These are phyloP conservation scores for Penicillium sp. DNA, from an alignment of 2,329 filamentous ascomycete genomes.

Conservation along the genomic window DNA sequence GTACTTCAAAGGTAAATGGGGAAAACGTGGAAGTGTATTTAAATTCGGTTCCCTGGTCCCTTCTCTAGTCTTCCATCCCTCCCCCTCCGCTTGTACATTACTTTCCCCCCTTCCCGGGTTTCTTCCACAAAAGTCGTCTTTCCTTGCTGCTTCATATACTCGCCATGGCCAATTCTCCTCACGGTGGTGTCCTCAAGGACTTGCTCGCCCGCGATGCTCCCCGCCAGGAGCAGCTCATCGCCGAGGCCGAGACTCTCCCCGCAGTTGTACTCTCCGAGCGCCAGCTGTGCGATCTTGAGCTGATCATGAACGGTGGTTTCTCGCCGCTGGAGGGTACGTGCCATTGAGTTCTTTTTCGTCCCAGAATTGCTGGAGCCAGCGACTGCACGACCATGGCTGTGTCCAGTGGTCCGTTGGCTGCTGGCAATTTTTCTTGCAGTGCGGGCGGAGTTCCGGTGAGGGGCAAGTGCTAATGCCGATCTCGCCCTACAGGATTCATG, in stretches of 20 bases:
- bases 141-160: slow-evolving; percentile 3
- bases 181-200: slow-evolving; percentile 96
- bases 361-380: no score
- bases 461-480: slow-evolving; percentile 18
- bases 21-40: no score
- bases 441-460: slow-evolving; percentile 7
- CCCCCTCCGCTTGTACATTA: slow-evolving; percentile 7
- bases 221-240: slow-evolving; percentile 68
- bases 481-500: slow-evolving; percentile 73
- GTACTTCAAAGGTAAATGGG: no score
- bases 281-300: slow-evolving; percentile 94
- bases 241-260: slow-evolving; percentile 80
- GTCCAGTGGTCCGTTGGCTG: background rate
- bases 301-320: slow-evolving; percentile 96
- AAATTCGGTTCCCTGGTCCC: no score
- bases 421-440: slow-evolving; percentile 2
- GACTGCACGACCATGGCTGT: background rate
- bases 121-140: slow-evolving; percentile 4
- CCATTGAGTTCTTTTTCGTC: slow-evolving; percentile 1
- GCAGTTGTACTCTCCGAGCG: slow-evolving; percentile 82
- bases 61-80: background rate
- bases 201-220: slow-evolving; percentile 87
- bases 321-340: slow-evolving; percentile 87
- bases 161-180: slow-evolving; percentile 54
- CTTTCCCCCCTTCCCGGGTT: background rate